Evolutionary conservation across 768 basidiomycete species (phyloP).

Genomic region (Lactarius quietus): DNA sequence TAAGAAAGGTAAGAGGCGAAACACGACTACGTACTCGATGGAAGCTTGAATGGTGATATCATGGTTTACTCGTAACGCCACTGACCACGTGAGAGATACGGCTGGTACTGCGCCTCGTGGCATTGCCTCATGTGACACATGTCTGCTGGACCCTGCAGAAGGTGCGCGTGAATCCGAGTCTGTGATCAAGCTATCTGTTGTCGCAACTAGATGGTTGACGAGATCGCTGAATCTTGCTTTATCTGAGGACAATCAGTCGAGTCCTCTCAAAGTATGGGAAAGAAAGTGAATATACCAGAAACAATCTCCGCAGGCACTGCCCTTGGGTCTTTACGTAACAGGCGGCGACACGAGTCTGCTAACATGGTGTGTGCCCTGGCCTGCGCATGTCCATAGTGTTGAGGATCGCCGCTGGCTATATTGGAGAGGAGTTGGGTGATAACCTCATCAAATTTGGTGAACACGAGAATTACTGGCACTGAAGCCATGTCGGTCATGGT

Average conservation of each 20-base stretch:
- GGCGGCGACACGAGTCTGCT: not conserved
- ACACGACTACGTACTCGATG: not conserved
- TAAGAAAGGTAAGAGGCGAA: not conserved
- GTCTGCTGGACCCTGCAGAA: not conserved
- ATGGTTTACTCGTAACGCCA: not conserved
- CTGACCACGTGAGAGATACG: not conserved
- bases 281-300: conserved; percentile 4
- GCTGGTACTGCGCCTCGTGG: not conserved
- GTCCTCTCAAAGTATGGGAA: no score
- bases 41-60: not conserved
- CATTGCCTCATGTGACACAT: no score
- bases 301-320: conserved; percentile 9
- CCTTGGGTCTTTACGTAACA: not conserved
- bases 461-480: conserved; percentile 12
- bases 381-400: not conserved
- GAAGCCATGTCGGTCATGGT: not conserved
- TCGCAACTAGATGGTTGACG: not conserved
- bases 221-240: not conserved
- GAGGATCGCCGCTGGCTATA: not conserved
- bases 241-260: not conserved
- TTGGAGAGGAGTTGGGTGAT: not conserved
- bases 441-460: conserved; percentile 12
- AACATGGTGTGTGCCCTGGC: not conserved
- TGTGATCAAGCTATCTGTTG: conserved; percentile 1
- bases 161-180: not conserved